A percentile compares a stretch with the other conserved stretches of the same genome.
phyloP scores from a whole-genome alignment of 1,284 basidiomycete species.

The Takashimella tepidaria region DNA sequence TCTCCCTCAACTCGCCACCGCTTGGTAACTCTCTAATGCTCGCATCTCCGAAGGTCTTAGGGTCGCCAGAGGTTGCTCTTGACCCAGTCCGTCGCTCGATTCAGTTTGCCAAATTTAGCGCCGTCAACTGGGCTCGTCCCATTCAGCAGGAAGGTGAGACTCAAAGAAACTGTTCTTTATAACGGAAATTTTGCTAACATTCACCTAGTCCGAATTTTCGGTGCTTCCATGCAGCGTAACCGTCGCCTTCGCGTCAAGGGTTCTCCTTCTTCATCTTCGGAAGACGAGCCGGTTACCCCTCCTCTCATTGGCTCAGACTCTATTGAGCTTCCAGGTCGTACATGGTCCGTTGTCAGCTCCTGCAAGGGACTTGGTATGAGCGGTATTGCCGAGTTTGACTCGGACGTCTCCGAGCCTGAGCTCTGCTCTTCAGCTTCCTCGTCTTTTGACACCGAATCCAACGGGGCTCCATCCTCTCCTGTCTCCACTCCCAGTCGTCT shows the following conservation, averaged over 20 bases:
- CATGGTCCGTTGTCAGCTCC: slow-evolving; percentile 13
- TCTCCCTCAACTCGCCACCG: background rate
- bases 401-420: slow-evolving; percentile 2
- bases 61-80: background rate
- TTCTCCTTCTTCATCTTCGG: slow-evolving; percentile 11
- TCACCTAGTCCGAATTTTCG: slow-evolving; percentile 11
- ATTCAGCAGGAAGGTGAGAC: slow-evolving; percentile 5
- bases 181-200: background rate
- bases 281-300: slow-evolving; percentile 13
- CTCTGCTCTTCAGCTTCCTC: background rate
- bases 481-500: slow-evolving; percentile 11
- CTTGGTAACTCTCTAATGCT: background rate
- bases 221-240: slow-evolving; percentile 10
- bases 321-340: background rate
- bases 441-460: slow-evolving; percentile 10
- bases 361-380: slow-evolving; percentile 18
- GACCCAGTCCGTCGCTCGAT: background rate
- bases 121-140: slow-evolving; percentile 29
- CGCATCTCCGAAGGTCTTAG: background rate
- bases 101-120: slow-evolving; percentile 2
- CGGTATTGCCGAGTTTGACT: slow-evolving; percentile 20
- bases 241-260: slow-evolving; percentile 5
- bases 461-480: slow-evolving; percentile 5
- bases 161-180: background rate
- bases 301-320: slow-evolving; percentile 8